Conservation (phyloP, 805 yeast species). For the Hanseniaspora pseudoguilliermondii region DNA sequence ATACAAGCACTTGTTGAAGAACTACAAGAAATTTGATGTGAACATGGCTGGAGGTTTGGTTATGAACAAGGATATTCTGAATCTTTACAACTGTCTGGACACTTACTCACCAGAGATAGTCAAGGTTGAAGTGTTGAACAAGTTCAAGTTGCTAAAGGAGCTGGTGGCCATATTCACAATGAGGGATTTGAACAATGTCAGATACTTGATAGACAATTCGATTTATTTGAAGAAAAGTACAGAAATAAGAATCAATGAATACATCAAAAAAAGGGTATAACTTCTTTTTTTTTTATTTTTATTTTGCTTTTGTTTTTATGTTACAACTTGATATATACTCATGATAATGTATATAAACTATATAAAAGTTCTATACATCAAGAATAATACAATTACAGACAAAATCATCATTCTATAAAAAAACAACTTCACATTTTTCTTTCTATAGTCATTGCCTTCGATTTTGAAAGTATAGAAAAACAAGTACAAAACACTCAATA, state of each 20-base stretch:
- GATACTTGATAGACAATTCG: constrained; percentile 10
- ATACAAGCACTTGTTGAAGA: constrained; percentile 49
- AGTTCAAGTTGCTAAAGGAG: constrained; percentile 7
- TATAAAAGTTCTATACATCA: not conserved
- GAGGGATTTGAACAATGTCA: constrained; percentile 11
- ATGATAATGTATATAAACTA: not conserved
- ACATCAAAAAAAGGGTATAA: constrained; percentile 5
- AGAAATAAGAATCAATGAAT: not conserved
- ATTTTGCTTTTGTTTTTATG: no score
- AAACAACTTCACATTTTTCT: not conserved
- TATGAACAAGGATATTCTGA: constrained; percentile 68
- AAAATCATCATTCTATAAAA: not conserved
- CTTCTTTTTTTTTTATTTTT: no score
- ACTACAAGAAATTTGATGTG: constrained; percentile 62
- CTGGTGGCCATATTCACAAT: constrained; percentile 8
- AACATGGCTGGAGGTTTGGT: constrained; percentile 73
- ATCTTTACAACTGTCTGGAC: constrained; percentile 57
- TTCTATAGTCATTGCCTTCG: not conserved
- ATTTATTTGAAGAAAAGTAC: constrained; percentile 4
- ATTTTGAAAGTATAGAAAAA: not conserved
- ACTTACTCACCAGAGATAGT: not conserved
- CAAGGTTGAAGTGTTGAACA: not conserved
- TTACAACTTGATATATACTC: not conserved
- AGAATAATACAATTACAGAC: not conserved
- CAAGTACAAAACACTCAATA: not conserved